Base-by-base conservation (phyloP, 768 basidiomycete genomes). In the Obba rivulosa region DNA sequence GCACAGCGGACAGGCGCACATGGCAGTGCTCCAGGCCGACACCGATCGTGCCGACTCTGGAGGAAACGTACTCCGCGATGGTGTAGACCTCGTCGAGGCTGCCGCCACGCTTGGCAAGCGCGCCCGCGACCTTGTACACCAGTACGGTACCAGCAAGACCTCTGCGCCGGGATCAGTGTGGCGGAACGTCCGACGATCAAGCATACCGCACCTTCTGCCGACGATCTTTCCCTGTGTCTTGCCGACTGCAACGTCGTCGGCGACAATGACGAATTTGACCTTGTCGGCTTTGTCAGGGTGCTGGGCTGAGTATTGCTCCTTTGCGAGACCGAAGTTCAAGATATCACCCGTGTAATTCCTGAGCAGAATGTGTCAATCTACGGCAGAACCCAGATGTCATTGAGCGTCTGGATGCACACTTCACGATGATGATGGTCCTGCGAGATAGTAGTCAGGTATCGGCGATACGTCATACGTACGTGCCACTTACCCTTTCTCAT, bases 341-440 rank as follows among this genome's bases (percentile, higher is more conserved):
- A 92, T 77, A 57, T 95, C 92, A 16, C 92, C 92, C 0, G 90
- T 92, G 61, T 92, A 92, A 58, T 92, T 92, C 63, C 86, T 90
- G 49, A n/a, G 40, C 16, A 28, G 43, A 54, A 3, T 21, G 38
- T 43, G 28, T 47, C 23, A 23, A 18, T n/a, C 9, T 35, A 17
- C 31, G 23, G 5, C 13, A 28, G 8, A 20, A n/a, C 14, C 43
- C 41, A 28, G 2, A 23, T 45, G 35, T n/a, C 39, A 16, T 3
- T 14, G 14, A 43, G 14, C 16, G 1, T 2, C 13, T 16, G 10
- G 28, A 38, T 67, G 38, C 63, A n/a, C n/a, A 89, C 87, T 92
- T 91, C 56, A 92, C 87, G 54, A 90, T 80, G 56, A 92, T 89
- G 40, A 92, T 65, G 3, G 86, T 88, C 13, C 89, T 90, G 49